Percentiles rank a stretch among this genome's conserved stretches.
phyloP scores from a whole-genome alignment of 78 protist genomes.

The slime mould (Dictyostelium discoideum) region DNA sequence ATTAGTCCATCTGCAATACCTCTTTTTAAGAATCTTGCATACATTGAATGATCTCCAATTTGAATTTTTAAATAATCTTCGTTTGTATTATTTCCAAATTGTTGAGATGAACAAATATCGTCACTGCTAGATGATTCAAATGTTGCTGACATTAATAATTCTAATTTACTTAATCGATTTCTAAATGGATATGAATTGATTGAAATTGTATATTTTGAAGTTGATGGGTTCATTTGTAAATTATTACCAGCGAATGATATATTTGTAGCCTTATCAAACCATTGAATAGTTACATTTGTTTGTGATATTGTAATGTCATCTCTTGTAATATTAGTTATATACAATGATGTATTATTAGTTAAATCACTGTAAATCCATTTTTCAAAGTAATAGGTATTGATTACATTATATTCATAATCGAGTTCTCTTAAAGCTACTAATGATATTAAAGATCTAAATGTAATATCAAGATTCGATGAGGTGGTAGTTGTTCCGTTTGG shows the following conservation, averaged over 20 bases:
- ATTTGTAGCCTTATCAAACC: neutral
- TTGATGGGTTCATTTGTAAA: neutral
- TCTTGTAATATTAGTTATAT: neutral
- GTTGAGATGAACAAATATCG: neutral
- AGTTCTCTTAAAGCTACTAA: neutral
- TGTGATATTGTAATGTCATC: neutral
- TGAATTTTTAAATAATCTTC: neutral
- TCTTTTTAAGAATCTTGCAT: constrained; percentile 14
- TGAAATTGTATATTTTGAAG: neutral
- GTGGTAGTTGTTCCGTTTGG: neutral
- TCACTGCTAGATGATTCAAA: neutral
- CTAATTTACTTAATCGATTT: neutral
- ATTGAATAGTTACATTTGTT: neutral
- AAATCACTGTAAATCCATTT: neutral
- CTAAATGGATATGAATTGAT: neutral
- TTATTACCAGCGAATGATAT: neutral
- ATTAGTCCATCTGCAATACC: neutral
- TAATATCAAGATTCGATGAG: neutral
- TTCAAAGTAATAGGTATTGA: neutral
- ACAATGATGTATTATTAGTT: neutral
- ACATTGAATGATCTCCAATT: neutral
- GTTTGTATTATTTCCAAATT: neutral
- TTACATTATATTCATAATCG: neutral
- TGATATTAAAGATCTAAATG: neutral
- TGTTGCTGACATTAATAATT: neutral